Evolutionary conservation across 1,284 basidiomycete genomes (phyloP).

Genomic region (Cutaneotrichosporon sp.): DNA sequence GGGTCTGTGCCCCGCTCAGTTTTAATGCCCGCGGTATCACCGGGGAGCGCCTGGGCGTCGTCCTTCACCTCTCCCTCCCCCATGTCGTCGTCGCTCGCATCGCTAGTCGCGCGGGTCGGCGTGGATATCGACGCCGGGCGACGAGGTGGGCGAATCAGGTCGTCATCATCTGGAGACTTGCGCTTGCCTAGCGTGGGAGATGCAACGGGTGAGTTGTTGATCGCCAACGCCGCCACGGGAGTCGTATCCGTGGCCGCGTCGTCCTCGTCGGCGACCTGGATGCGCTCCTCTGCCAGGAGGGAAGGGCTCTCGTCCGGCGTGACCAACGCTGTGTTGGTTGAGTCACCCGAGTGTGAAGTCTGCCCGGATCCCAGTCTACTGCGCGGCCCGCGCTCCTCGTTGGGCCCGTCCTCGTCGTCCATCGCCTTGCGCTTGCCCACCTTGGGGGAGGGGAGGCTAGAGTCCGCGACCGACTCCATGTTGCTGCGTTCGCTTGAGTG

Average conservation of each 20-base stretch:
- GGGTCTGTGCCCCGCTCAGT: neutral
- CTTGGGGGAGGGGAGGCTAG: neutral
- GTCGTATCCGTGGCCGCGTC: constrained; percentile 9
- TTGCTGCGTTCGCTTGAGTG: neutral
- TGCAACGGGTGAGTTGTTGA: constrained; percentile 2
- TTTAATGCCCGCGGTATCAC: no score
- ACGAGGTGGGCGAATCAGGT: neutral
- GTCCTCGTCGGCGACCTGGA: constrained; percentile 17
- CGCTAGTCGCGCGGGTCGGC: neutral
- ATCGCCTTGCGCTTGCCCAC: constrained; percentile 18
- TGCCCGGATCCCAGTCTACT: constrained; percentile 19
- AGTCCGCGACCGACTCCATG: neutral
- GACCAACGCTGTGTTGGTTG: constrained; percentile 14
- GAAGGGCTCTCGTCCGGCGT: constrained; percentile 25
- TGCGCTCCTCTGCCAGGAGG: constrained; percentile 14
- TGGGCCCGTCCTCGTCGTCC: constrained; percentile 7
- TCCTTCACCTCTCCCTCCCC: neutral
- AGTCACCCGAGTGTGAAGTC: constrained; percentile 19
- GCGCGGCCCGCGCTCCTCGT: constrained; percentile 11
- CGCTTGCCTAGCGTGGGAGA: constrained; percentile 23
- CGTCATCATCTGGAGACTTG: constrained; percentile 20
- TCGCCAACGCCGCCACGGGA: constrained; percentile 3
- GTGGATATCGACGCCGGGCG: neutral
- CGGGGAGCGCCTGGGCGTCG: neutral
- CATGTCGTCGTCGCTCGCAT: neutral